Evolutionary conservation across 2,329 filamentous ascomycete species (phyloP).

Genomic region (Emericellopsis cladophorae): DNA sequence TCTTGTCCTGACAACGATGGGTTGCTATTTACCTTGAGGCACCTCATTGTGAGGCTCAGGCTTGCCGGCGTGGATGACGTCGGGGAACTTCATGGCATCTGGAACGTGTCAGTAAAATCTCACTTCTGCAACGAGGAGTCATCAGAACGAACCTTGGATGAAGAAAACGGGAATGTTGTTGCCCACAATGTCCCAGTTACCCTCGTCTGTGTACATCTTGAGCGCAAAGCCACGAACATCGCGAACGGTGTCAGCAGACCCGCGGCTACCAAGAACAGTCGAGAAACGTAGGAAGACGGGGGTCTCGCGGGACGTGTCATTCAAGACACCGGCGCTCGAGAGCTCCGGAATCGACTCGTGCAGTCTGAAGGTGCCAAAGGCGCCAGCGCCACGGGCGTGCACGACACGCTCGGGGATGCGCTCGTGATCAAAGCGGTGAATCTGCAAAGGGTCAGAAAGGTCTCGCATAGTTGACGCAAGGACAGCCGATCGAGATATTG

Average conservation of each 20-base stretch:
- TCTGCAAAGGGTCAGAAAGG: conserved; percentile 26
- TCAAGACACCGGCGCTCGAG: conserved; percentile 51
- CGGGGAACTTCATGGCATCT: conserved; percentile 62
- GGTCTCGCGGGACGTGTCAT: conserved; percentile 27
- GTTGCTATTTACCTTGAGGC: conserved; percentile 48
- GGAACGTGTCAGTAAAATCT: rapidly evolving
- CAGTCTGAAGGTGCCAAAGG: conserved; percentile 58
- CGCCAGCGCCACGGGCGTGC: conserved; percentile 57
- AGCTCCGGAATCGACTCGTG: conserved; percentile 55
- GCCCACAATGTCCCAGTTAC: conserved; percentile 55
- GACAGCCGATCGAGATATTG: no score
- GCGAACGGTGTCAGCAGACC: conserved; percentile 70
- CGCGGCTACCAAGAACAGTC: conserved; percentile 62
- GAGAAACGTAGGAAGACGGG: conserved; percentile 65
- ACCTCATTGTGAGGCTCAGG: conserved; percentile 60
- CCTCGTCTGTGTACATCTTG: conserved; percentile 56
- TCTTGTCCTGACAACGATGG: not conserved
- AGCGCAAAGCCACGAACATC: conserved; percentile 72
- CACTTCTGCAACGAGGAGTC: conserved; percentile 30
- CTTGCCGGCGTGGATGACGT: conserved; percentile 51
- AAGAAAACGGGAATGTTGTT: conserved; percentile 70
- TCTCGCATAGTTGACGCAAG: not conserved
- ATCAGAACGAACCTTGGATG: conserved; percentile 42
- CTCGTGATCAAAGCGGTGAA: conserved; percentile 60
- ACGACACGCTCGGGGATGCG: conserved; percentile 46